Evolutionary conservation across 2,329 filamentous ascomycete genomes (phyloP).

Genomic region (Drechslerella stenobrocha): DNA sequence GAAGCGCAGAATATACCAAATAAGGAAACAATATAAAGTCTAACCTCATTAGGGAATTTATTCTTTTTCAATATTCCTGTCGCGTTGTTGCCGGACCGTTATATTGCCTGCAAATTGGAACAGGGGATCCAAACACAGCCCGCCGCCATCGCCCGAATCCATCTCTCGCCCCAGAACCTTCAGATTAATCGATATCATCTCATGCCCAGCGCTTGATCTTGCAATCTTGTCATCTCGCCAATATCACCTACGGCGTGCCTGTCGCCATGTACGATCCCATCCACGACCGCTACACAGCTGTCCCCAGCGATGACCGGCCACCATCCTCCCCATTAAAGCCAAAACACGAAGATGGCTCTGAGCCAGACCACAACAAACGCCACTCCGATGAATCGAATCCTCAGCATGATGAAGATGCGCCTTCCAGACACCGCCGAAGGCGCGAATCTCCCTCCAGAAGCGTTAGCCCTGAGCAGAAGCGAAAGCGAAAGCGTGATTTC

Average conservation of each 20-base stretch:
- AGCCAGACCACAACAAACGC: slow-evolving; percentile 12
- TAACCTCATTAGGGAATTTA: slow-evolving; percentile 4
- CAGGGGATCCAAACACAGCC: not conserved
- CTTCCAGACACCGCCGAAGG: not conserved
- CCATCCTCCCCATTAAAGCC: slow-evolving; percentile 37
- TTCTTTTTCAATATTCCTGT: slow-evolving; percentile 1
- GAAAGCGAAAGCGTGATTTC: slow-evolving; percentile 34
- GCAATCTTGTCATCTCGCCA: too few relatives aligned
- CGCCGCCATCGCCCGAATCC: too few relatives aligned
- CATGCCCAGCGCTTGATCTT: too few relatives aligned
- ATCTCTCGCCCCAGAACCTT: too few relatives aligned
- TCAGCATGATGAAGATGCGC: slow-evolving; percentile 17
- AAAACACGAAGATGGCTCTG: slow-evolving; percentile 17
- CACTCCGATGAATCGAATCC: slow-evolving; percentile 16
- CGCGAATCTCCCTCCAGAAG: not conserved
- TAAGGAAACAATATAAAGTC: not conserved
- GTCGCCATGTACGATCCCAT: slow-evolving; percentile 48
- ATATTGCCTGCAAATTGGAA: not conserved
- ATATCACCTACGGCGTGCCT: too few relatives aligned
- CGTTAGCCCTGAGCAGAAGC: slow-evolving; percentile 26
- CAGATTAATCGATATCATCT: too few relatives aligned
- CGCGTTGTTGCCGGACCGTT: not conserved
- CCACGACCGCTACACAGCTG: slow-evolving; percentile 36
- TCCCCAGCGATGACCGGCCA: slow-evolving; percentile 26
- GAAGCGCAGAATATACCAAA: slow-evolving; percentile 30